Percentiles rank a stretch among this genome's conserved stretches.
Conservation (phyloP, 768 basidiomycete species). For the Termitomyces sp. region DNA sequence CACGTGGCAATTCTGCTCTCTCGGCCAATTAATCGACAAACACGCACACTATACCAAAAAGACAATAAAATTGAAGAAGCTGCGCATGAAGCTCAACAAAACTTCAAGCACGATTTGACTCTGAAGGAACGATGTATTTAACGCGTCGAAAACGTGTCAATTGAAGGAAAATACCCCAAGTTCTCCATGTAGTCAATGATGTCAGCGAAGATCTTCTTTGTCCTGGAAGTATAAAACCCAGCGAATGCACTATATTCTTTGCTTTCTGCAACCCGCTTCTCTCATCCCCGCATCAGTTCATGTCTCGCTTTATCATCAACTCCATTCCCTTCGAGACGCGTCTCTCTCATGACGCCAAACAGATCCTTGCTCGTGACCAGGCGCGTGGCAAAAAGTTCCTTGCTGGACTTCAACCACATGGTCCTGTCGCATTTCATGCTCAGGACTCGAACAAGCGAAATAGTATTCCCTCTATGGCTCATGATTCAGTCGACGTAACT, state of each 20-base stretch:
- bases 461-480: slow-evolving; percentile 3
- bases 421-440: slow-evolving; percentile 33
- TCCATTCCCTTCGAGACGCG: slow-evolving; percentile 41
- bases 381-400: slow-evolving; percentile 51
- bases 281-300: slow-evolving; percentile 11
- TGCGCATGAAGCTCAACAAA: background rate
- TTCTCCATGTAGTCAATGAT: background rate
- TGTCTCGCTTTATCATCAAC: slow-evolving; percentile 31
- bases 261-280: background rate
- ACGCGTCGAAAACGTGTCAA: background rate
- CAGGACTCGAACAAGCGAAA: slow-evolving; percentile 12
- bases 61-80: background rate
- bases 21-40: background rate
- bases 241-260: background rate
- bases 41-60: background rate
- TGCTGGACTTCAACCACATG: slow-evolving; percentile 48
- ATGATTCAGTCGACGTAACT: slow-evolving; percentile 46
- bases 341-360: slow-evolving; percentile 36
- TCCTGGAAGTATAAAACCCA: slow-evolving; percentile 1
- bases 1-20: background rate
- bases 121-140: too few relatives aligned
- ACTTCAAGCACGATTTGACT: too few relatives aligned
- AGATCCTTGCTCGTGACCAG: slow-evolving; percentile 47
- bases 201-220: slow-evolving; percentile 7
- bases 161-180: too few relatives aligned